These are phyloP conservation scores for Globisporangium apiculatum DNA, from an alignment of 352 stramenopile genomes.

Conservation along the genomic window DNA sequence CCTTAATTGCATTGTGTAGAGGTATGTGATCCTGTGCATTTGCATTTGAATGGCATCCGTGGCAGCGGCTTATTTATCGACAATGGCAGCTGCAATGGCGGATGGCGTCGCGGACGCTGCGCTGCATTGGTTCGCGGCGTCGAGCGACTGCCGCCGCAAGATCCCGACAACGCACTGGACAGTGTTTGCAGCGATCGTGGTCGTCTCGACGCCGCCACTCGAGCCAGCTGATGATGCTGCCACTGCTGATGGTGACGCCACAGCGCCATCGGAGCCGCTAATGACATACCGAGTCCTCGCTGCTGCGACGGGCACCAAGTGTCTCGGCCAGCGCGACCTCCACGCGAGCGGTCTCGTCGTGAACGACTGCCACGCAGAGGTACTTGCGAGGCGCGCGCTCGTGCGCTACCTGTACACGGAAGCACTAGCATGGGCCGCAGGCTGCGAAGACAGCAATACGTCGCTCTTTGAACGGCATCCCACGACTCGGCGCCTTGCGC, in stretches of 20 bases:
- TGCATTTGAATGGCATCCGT: background rate
- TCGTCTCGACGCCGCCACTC: conserved; percentile 9
- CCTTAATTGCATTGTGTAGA: no score
- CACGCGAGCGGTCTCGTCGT: conserved; percentile 71
- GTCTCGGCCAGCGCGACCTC: conserved; percentile 60
- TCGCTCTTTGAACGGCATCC: conserved; percentile 45
- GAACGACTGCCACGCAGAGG: conserved; percentile 92
- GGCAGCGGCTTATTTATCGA: background rate
- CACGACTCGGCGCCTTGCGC: conserved; percentile 25
- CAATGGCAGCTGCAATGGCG: conserved; percentile 1
- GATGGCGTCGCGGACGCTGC: conserved; percentile 33
- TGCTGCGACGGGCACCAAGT: conserved; percentile 70
- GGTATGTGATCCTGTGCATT: no score
- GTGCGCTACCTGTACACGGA: conserved; percentile 85
- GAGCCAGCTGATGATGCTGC: background rate
- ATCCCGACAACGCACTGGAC: conserved; percentile 46
- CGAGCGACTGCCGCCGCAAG: conserved; percentile 36
- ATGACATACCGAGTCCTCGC: conserved; percentile 38
- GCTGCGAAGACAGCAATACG: conserved; percentile 9
- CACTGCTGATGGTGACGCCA: background rate
- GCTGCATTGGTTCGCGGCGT: conserved; percentile 44
- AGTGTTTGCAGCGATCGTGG: conserved; percentile 50
- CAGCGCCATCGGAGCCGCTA: background rate
- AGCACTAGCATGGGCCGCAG: conserved; percentile 26
- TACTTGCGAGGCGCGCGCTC: conserved; percentile 81